Evolutionary conservation across 2,329 filamentous ascomycete species (phyloP), one percentile per base, ranked within the genome.

Genomic region (Xylaria sp.): DNA sequence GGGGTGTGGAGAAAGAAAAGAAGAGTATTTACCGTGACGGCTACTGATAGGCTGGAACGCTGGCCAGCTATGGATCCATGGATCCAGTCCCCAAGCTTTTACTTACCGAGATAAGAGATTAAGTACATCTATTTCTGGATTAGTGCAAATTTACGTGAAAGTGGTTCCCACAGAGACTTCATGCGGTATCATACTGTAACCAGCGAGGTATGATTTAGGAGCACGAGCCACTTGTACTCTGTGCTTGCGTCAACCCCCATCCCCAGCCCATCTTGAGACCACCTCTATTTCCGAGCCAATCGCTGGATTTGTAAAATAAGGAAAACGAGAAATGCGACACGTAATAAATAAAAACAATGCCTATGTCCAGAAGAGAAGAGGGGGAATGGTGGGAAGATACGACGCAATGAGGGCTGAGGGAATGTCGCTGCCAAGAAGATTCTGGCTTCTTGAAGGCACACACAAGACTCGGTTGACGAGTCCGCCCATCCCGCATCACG

Each of bases 161-260:
- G 18, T 4, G 52, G 55, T 30, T 52, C 20, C 43, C 41, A 63
- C 18, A 52, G 65, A 48, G 64, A 56, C 64, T 50, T 63, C n/a
- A 45, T 45, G 9, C 41, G 8, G 18, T 41, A 41, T 18, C 18
- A 18, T 18, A 18, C 15, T 36, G 34, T 39, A 39, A 15, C 36
- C 13, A 6, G 36, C 7, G 28, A 6, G 28, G 28, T 30, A 4
- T 41, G 28, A 23, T 46, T n/a, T n/a, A 39, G 52, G 13, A 4
- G 55, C 59, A 68, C 60, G 58, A 65, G 61, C 61, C 65, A 70
- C 68, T 65, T 63, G 60, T 58, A 28, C 67, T 67, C 58, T 30
- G 58, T 57, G 41, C 57, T 57, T 59, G 59, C 52, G 52, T 65
- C 61, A 39, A 32, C 45, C 60, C 60, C 60, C 36, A 63, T 58